These are phyloP conservation scores for Tetratostichococcus sp. DNA, from an alignment of 139 green algal species.

Conservation along the genomic window DNA sequence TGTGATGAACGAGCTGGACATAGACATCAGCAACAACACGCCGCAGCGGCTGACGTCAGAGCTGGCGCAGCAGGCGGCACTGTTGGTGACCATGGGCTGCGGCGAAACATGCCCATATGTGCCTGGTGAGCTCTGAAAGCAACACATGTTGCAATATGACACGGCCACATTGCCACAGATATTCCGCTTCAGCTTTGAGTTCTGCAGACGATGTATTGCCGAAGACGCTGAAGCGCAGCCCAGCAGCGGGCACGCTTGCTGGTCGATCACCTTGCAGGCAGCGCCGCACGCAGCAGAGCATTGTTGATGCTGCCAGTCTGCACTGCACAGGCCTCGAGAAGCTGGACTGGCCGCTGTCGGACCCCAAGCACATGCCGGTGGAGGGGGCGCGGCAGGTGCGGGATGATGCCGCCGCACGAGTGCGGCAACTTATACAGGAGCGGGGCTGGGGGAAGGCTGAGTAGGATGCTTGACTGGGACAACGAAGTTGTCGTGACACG, in stretches of 20 bases:
- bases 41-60: neutral
- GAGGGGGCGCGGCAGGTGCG: neutral
- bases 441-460: neutral
- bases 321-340: neutral
- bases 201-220: no score
- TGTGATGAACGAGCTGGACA: neutral
- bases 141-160: no score
- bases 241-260: no score
- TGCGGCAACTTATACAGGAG: neutral
- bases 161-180: no score
- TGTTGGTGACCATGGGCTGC: slow-evolving; percentile 10
- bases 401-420: neutral
- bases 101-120: neutral
- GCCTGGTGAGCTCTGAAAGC: neutral
- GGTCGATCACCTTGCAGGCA: no score
- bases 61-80: neutral
- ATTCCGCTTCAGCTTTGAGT: no score
- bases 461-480: neutral
- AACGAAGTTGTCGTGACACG: no score
- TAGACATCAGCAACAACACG: neutral
- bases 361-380: neutral
- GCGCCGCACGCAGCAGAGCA: no score
- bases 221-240: no score
- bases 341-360: neutral
- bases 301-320: neutral